A percentile compares a stretch with the other conserved stretches of the same genome.
Conservation (phyloP, 768 basidiomycete species). For the Phallus indusiatus region DNA sequence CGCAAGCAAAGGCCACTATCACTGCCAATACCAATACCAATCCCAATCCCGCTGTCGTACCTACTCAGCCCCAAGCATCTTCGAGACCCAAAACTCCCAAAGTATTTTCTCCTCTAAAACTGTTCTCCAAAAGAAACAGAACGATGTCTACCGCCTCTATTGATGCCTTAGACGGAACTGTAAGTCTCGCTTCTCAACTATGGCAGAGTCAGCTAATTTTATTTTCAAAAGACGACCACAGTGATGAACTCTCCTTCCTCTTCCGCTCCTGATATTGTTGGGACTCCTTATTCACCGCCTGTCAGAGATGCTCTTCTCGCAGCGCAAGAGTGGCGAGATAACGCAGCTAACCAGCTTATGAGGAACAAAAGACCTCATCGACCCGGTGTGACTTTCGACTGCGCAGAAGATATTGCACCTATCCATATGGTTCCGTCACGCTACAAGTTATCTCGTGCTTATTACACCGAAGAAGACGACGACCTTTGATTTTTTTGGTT, state of each 20-base stretch:
- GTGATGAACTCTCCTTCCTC: constrained; percentile 66
- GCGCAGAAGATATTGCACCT: constrained; percentile 28
- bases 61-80: constrained; percentile 15
- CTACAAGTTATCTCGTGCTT: neutral
- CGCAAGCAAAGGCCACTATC: neutral
- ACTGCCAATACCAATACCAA: constrained; percentile 15
- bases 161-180: constrained; percentile 74
- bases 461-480: neutral
- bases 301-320: constrained; percentile 56
- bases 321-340: constrained; percentile 62
- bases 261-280: constrained; percentile 53
- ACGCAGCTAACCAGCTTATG: constrained; percentile 43
- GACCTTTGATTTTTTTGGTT: neutral
- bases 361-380: constrained; percentile 25
- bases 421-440: constrained; percentile 1
- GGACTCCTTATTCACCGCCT: constrained; percentile 42
- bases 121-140: constrained; percentile 51
- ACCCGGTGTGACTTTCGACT: constrained; percentile 60
- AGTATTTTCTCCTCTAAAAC: constrained; percentile 42
- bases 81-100: constrained; percentile 7
- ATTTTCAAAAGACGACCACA: constrained; percentile 45
- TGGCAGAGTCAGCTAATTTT: constrained; percentile 7
- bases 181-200: constrained; percentile 29
- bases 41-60: constrained; percentile 20
- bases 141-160: constrained; percentile 66